These are phyloP conservation scores for Trichoderma pleuroti DNA, from an alignment of 2,329 filamentous ascomycete species.

Conservation along the genomic window DNA sequence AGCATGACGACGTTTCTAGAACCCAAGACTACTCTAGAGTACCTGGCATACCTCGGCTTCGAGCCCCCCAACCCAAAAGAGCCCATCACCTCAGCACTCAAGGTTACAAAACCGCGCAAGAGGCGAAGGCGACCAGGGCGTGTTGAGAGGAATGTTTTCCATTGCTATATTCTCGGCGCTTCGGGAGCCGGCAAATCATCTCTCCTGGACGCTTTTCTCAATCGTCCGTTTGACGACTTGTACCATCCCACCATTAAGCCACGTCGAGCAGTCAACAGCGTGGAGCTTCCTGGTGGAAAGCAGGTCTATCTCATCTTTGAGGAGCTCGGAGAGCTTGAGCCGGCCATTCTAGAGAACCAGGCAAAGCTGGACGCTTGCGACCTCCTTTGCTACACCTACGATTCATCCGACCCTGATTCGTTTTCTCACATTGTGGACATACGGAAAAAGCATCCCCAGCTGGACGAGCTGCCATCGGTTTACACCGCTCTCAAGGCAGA, in stretches of 20 bases:
- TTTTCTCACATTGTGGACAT: constrained; percentile 88
- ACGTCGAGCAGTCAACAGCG: constrained; percentile 88
- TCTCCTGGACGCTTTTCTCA: constrained; percentile 85
- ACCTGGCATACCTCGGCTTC: constrained; percentile 93
- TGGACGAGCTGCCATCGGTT: constrained; percentile 85
- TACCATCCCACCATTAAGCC: constrained; percentile 96
- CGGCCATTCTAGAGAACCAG: constrained; percentile 88
- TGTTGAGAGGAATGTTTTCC: constrained; percentile 89
- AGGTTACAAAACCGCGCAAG: constrained; percentile 89
- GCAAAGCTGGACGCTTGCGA: constrained; percentile 90
- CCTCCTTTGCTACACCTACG: constrained; percentile 90
- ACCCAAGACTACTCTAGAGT: constrained; percentile 90
- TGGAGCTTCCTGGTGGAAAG: constrained; percentile 91
- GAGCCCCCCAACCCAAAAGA: constrained; percentile 75
- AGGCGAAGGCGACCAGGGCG: constrained; percentile 74
- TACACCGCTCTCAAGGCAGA: constrained; percentile 95
- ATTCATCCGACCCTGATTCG: constrained; percentile 93
- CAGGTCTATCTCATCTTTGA: constrained; percentile 96
- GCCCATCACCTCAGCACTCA: constrained; percentile 77
- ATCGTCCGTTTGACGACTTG: constrained; percentile 75
- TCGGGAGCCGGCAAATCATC: constrained; percentile 86
- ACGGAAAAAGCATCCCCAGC: constrained; percentile 71
- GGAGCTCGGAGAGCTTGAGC: constrained; percentile 92
- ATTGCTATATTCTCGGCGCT: constrained; percentile 88
- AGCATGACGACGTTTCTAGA: constrained; percentile 99